A percentile compares a stretch with the other conserved stretches of the same genome.
These are phyloP conservation scores for Quercus aquifolioides DNA, from an alignment of 306 rosid species.

Conservation along the genomic window DNA sequence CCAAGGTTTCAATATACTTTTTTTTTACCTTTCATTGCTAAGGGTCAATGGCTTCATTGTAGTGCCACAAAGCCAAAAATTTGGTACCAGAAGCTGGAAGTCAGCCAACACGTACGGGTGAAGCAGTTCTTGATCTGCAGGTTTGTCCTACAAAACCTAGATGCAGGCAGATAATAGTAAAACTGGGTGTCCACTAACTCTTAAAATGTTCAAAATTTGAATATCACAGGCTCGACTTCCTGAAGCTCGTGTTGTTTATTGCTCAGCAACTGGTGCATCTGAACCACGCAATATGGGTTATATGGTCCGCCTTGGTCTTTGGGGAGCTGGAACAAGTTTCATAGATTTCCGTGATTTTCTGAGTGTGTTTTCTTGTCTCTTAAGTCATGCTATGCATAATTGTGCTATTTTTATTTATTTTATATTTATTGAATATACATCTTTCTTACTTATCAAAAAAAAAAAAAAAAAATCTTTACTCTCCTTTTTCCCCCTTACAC, in stretches of 20 bases:
- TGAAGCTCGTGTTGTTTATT: constrained; percentile 86
- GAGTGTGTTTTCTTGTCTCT: constrained; percentile 35
- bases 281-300: constrained; percentile 99
- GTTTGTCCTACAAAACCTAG: constrained; percentile 36
- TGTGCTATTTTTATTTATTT: no score
- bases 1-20: constrained; percentile 22
- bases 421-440: no score
- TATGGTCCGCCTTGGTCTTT: constrained; percentile 98
- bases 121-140: constrained; percentile 96
- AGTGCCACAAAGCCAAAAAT: constrained; percentile 99
- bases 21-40: constrained; percentile 38
- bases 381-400: background rate
- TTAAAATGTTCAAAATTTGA: constrained; percentile 16
- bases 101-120: constrained; percentile 99
- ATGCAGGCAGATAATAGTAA: background rate
- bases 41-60: constrained; percentile 56
- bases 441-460: no score
- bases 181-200: constrained; percentile 7
- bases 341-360: constrained; percentile 84
- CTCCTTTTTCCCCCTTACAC: background rate
- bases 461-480: no score
- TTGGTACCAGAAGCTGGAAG: constrained; percentile 99
- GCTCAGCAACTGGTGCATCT: constrained; percentile 99
- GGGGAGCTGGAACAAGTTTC: constrained; percentile 95
- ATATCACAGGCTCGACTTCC: constrained; percentile 76